These are phyloP conservation scores for Metschnikowia proteae DNA, from an alignment of 805 yeast species.

Conservation along the genomic window DNA sequence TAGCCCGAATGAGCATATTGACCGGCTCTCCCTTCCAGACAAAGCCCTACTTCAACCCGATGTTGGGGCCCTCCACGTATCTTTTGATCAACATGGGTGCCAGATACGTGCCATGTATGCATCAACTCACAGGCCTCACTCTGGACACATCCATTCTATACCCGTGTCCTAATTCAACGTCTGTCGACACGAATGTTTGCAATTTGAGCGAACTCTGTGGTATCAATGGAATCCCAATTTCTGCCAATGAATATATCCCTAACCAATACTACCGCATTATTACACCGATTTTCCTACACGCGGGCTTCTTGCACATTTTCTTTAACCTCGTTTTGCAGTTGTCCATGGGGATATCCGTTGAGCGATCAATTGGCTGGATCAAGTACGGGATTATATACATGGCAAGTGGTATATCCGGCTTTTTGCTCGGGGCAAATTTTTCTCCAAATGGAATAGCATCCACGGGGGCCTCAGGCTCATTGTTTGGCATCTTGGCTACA, in stretches of 20 bases:
- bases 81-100: constrained; percentile 68
- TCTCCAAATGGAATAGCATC: constrained; percentile 63
- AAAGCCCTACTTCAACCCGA: constrained; percentile 69
- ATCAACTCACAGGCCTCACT: constrained; percentile 46
- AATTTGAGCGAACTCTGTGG: constrained; percentile 58
- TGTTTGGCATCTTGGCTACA: constrained; percentile 65
- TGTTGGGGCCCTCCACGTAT: constrained; percentile 73
- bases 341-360: constrained; percentile 58
- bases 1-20: constrained; percentile 50
- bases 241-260: constrained; percentile 39
- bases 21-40: constrained; percentile 68
- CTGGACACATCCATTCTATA: constrained; percentile 42
- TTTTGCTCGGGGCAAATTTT: constrained; percentile 64
- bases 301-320: constrained; percentile 66
- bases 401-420: constrained; percentile 62
- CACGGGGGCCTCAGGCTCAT: constrained; percentile 68
- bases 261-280: constrained; percentile 68
- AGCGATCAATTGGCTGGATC: constrained; percentile 51
- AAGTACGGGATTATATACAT: constrained; percentile 55
- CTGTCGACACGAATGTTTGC: constrained; percentile 52
- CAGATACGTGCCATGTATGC: constrained; percentile 70
- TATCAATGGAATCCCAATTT: constrained; percentile 43
- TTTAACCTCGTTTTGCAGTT: constrained; percentile 61
- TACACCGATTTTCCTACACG: constrained; percentile 70
- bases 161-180: constrained; percentile 71